Percentiles rank a stretch among this genome's conserved stretches.
Evolutionary conservation across 169 alveolate genomes (phyloP).

Genomic region (Blepharisma undulans): DNA sequence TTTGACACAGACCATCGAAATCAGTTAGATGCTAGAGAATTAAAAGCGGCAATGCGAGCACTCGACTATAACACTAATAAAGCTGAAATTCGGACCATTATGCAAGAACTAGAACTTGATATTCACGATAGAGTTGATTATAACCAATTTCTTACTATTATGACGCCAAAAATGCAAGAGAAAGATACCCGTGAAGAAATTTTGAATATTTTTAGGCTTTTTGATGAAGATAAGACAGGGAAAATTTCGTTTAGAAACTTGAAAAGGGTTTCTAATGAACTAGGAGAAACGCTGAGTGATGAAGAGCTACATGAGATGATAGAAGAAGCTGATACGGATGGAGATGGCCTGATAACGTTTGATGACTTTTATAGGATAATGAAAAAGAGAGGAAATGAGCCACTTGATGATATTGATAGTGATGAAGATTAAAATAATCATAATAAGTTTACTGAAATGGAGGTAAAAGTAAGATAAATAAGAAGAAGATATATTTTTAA

Average conservation of each 20-base stretch:
- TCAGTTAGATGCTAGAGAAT: constrained; percentile 83
- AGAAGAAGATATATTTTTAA: too few species aligned
- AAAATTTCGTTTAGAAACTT: constrained; percentile 92
- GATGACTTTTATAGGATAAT: constrained; percentile 79
- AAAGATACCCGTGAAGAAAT: constrained; percentile 97
- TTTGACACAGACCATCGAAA: constrained; percentile 88
- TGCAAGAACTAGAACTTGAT: constrained; percentile 85
- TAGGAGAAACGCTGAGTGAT: constrained; percentile 96
- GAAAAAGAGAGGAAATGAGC: constrained; percentile 58
- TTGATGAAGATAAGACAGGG: constrained; percentile 96
- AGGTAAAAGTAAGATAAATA: too few species aligned
- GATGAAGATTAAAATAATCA: not conserved
- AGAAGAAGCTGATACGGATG: constrained; percentile 96
- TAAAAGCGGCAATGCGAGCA: constrained; percentile 97
- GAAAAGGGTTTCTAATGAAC: constrained; percentile 94
- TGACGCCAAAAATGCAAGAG: constrained; percentile 86
- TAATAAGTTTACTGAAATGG: not conserved
- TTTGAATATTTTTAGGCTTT: constrained; percentile 92
- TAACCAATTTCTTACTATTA: constrained; percentile 50
- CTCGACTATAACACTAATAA: constrained; percentile 97
- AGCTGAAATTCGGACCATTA: constrained; percentile 89
- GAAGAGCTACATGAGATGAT: constrained; percentile 98
- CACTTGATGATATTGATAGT: constrained; percentile 10
- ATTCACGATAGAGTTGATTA: constrained; percentile 79
- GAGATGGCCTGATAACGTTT: constrained; percentile 92